These are phyloP conservation scores for Gilbertella persicaria DNA, from an alignment of 371 early-diverging fungal species.

Conservation along the genomic window DNA sequence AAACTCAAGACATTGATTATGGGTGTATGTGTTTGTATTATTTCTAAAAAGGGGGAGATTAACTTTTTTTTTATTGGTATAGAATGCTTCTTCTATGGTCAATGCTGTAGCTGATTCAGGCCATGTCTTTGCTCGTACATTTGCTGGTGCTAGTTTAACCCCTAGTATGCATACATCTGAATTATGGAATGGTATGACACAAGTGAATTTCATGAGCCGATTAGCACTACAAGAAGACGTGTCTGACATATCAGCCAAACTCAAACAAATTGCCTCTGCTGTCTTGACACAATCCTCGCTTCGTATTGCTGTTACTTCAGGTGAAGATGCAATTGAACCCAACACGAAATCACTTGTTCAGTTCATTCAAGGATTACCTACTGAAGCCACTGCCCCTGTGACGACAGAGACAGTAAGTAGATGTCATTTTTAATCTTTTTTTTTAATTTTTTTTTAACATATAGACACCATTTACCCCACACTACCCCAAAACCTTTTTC, in stretches of 20 bases:
- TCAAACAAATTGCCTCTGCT: conserved; percentile 61
- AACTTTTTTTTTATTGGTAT: conserved; percentile 1
- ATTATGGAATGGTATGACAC: conserved; percentile 73
- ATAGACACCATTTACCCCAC: conserved; percentile 35
- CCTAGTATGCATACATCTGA: conserved; percentile 63
- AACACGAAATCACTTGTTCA: conserved; percentile 60
- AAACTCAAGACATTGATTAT: conserved; percentile 75
- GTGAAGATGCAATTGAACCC: conserved; percentile 56
- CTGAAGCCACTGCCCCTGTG: conserved; percentile 19
- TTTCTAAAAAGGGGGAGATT: background rate
- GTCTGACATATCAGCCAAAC: conserved; percentile 56
- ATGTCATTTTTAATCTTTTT: conserved; percentile 1
- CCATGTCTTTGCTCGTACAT: conserved; percentile 80
- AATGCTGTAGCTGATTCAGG: conserved; percentile 87
- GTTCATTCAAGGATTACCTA: conserved; percentile 54
- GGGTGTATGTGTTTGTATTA: conserved; percentile 50
- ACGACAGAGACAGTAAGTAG: conserved; percentile 18
- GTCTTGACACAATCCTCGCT: conserved; percentile 60
- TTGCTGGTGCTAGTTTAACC: conserved; percentile 69
- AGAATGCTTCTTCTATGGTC: conserved; percentile 70
- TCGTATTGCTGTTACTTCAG: conserved; percentile 71
- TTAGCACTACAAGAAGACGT: conserved; percentile 65
- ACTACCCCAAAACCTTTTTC: conserved; percentile 53
- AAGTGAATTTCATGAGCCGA: conserved; percentile 78
- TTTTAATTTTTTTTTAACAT: background rate